Evolutionary conservation across 139 green algal species (phyloP), one percentile per base, ranked within the genome.

Genomic region (Zygnema circumcarinatum): DNA sequence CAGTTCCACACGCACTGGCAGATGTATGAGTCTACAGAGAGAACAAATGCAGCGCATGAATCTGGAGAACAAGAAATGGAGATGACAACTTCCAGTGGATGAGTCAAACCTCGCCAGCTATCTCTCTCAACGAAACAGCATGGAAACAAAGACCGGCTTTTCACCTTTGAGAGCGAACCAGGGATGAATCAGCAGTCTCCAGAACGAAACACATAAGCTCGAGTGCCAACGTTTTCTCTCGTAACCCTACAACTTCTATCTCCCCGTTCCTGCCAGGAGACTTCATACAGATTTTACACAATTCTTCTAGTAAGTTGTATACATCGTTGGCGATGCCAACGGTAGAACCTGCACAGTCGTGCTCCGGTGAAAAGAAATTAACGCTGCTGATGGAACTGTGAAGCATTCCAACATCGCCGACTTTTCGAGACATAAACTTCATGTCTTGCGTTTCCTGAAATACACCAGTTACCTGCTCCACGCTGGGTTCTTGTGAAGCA

Each of bases 261-360:
- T 90, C 89, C 0, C 90, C 86, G 1, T 90, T 76, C 0, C 83
- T 76, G 62, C 96, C 93, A 2, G 92, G 91, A 25, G 92, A 95
- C 29, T 95, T 92, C 38, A 62, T 74, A 0, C 74, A 67, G n/a
- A 97, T 93, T 88, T 96, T 97, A 92, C 95, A 97, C 81, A 98
- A 95, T n/a, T 95, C 95, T 0, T 89, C 94, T 29, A 98, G 75
- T 81, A 98, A 94, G 31, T 95, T 93, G 36, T 98, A 85, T 69
- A 96, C 94, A 78, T 98, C 96, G 16, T 90, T 85, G 88, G 96
- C 94, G 11, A 92, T 74, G 36, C 25, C n/a, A 20, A 36, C 33
- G 32, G 2, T 83, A 16, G 38, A 62, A 25, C 47, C 47, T 25
- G 47, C 7, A 62, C 47, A 7, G 3, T 83, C 7, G 2, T 72